phyloP scores from a whole-genome alignment of 2,329 filamentous ascomycete species.

The Aspergillus sp. region DNA sequence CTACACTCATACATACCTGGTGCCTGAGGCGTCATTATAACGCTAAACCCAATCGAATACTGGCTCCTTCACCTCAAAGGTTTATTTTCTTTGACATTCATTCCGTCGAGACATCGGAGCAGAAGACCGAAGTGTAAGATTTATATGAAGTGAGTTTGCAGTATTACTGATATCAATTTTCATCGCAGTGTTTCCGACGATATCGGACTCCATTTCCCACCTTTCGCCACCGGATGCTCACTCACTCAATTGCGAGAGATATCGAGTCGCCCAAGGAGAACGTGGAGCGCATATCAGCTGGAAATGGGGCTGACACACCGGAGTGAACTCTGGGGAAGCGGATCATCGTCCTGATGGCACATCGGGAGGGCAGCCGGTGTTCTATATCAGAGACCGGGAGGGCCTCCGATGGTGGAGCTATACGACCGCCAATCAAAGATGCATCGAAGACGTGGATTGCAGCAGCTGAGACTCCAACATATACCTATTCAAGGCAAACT shows the following conservation, averaged over 20 bases:
- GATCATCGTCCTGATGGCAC: background rate
- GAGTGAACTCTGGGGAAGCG: background rate
- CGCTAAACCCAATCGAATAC: no score
- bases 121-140: no score
- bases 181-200: no score
- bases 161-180: no score
- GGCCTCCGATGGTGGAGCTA: background rate
- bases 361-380: background rate
- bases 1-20: no score
- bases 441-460: background rate
- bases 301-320: background rate
- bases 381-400: background rate
- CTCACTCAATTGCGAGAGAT: background rate
- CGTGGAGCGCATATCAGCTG: background rate
- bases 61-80: no score
- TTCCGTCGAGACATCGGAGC: no score
- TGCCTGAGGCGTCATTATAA: no score
- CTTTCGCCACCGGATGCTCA: no score
- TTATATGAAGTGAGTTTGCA: no score
- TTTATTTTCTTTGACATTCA: no score
- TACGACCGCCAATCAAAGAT: background rate
- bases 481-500: background rate
- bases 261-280: background rate
- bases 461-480: background rate
- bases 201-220: no score